These are phyloP conservation scores for Hirschioporus abietinus DNA, from an alignment of 768 basidiomycete genomes.

Conservation along the genomic window DNA sequence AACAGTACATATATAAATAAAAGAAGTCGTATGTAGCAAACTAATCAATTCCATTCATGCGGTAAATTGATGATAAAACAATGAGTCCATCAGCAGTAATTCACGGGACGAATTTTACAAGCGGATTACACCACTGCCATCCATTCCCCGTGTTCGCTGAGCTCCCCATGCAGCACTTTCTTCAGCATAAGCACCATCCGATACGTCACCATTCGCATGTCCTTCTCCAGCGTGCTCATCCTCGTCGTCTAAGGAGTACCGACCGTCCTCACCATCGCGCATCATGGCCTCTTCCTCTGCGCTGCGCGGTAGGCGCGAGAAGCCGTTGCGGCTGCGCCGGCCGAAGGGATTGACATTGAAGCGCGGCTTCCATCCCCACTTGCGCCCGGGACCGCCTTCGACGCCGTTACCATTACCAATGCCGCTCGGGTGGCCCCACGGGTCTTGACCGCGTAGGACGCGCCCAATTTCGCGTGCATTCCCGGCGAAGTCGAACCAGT, in stretches of 20 bases:
- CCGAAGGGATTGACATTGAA: not conserved
- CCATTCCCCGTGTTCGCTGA: slow-evolving; percentile 1
- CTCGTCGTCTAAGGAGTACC: slow-evolving; percentile 13
- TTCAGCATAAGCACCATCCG: not conserved
- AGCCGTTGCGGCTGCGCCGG: slow-evolving; percentile 9
- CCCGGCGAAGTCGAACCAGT: not conserved
- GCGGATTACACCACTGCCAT: slow-evolving; percentile 1
- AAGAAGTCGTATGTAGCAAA: not conserved
- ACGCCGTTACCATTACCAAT: not conserved
- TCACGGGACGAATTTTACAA: not conserved
- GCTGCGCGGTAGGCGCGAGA: slow-evolving; percentile 7
- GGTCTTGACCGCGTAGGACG: not conserved
- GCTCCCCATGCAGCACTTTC: not conserved
- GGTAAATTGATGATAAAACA: not conserved
- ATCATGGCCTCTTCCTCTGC: slow-evolving; percentile 12
- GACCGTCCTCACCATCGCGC: slow-evolving; percentile 9
- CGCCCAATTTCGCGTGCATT: not conserved
- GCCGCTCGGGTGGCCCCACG: not conserved
- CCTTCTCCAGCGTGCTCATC: slow-evolving; percentile 1
- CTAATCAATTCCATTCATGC: not conserved
- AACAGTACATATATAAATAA: not conserved
- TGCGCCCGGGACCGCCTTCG: not conserved
- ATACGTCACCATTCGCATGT: not conserved
- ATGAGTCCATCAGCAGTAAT: not conserved
- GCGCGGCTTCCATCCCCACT: not conserved